Conservation (phyloP, 2,329 filamentous ascomycete genomes). For the Hansfordia pulvinata region DNA sequence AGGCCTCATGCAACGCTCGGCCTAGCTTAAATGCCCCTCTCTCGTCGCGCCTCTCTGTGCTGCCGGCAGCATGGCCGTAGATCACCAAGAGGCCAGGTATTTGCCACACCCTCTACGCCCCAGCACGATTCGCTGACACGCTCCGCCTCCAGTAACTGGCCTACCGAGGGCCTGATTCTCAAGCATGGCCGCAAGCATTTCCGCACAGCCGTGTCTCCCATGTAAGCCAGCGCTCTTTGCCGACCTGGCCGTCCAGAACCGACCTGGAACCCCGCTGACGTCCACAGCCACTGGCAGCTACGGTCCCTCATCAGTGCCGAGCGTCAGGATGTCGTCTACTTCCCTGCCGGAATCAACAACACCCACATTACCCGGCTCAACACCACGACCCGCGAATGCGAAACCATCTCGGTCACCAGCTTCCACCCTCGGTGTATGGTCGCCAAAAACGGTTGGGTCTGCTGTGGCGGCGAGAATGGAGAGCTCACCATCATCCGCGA, state of each 20-base stretch:
- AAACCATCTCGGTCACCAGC: slow-evolving; percentile 56
- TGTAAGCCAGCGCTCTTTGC: slow-evolving; percentile 29
- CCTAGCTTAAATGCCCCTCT: slow-evolving; percentile 13
- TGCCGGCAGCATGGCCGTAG: slow-evolving; percentile 36
- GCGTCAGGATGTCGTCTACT: slow-evolving; percentile 67
- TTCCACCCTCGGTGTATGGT: slow-evolving; percentile 76
- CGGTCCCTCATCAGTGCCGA: slow-evolving; percentile 80
- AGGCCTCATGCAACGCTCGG: slow-evolving; percentile 5
- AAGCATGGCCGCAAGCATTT: slow-evolving; percentile 51
- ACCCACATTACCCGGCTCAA: slow-evolving; percentile 54
- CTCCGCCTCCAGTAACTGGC: slow-evolving; percentile 36
- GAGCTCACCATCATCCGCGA: slow-evolving; percentile 70
- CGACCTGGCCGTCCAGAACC: not conserved
- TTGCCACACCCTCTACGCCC: slow-evolving; percentile 13
- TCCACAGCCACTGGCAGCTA: slow-evolving; percentile 66
- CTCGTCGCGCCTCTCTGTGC: slow-evolving; percentile 9
- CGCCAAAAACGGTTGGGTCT: slow-evolving; percentile 79
- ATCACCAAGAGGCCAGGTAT: slow-evolving; percentile 38
- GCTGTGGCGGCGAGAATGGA: slow-evolving; percentile 77
- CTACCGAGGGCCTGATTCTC: slow-evolving; percentile 52
- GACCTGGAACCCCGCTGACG: not conserved
- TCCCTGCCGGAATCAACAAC: slow-evolving; percentile 61
- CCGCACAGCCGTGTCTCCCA: slow-evolving; percentile 49
- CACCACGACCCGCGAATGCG: slow-evolving; percentile 55
- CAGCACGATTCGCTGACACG: not conserved